phyloP scores from a whole-genome alignment of 768 basidiomycete genomes.

The Amanita exitialis region DNA sequence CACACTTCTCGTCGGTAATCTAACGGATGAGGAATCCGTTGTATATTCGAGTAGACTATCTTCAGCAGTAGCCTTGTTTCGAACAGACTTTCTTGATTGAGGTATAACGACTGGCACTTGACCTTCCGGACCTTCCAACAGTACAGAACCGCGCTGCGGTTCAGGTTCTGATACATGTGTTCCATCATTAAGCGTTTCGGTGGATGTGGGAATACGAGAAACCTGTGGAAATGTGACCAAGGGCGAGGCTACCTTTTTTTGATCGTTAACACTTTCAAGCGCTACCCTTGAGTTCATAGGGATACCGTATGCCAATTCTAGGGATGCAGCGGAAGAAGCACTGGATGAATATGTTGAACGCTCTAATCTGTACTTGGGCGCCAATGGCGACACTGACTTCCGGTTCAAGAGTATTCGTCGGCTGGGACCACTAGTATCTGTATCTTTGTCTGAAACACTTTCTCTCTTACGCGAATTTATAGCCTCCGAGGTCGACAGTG shows the following conservation, averaged over 20 bases:
- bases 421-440: slow-evolving; percentile 39
- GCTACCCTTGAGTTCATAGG: background rate
- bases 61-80: slow-evolving; percentile 24
- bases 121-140: slow-evolving; percentile 13
- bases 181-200: slow-evolving; percentile 5
- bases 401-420: slow-evolving; percentile 57
- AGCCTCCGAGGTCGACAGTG: slow-evolving; percentile 48
- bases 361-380: slow-evolving; percentile 34
- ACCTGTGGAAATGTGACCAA: slow-evolving; percentile 26
- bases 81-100: slow-evolving; percentile 14
- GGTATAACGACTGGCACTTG: slow-evolving; percentile 9
- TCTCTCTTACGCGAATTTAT: slow-evolving; percentile 22
- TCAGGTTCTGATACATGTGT: slow-evolving; percentile 20
- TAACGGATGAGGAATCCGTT: slow-evolving; percentile 38
- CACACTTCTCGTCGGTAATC: slow-evolving; percentile 25
- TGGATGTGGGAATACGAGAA: slow-evolving; percentile 19
- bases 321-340: slow-evolving; percentile 30
- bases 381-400: slow-evolving; percentile 64
- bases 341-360: slow-evolving; percentile 27
- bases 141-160: slow-evolving; percentile 20
- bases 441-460: slow-evolving; percentile 43
- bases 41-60: slow-evolving; percentile 24
- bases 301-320: slow-evolving; percentile 7
- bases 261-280: background rate
- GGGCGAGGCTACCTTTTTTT: background rate